phyloP scores from a whole-genome alignment of 2,329 filamentous ascomycete species.

The Venturia effusa region DNA sequence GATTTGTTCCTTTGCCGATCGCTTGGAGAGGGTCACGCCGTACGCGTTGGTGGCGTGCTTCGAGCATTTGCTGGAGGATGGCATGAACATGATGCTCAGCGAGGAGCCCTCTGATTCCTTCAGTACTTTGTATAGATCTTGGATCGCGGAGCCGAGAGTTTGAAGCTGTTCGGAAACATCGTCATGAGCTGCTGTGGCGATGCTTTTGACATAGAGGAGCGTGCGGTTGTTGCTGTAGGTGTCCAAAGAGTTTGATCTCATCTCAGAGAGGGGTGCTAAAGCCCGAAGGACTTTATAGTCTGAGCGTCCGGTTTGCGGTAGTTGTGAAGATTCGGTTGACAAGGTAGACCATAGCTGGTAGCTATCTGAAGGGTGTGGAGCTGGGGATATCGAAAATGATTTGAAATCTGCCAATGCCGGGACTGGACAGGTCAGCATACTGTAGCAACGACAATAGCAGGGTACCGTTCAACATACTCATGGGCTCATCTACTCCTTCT shows the following conservation, averaged over 20 bases:
- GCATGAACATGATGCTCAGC: slow-evolving; percentile 16
- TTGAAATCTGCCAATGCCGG: slow-evolving; percentile 4
- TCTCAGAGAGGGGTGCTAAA: background rate
- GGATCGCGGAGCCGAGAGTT: background rate
- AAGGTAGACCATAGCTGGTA: slow-evolving; percentile 9
- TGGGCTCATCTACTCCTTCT: slow-evolving; percentile 27
- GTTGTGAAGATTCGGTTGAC: background rate
- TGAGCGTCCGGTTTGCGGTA: background rate
- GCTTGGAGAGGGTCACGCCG: slow-evolving; percentile 21
- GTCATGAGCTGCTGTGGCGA: background rate
- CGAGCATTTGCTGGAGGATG: slow-evolving; percentile 17
- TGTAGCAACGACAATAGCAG: background rate
- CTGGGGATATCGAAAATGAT: slow-evolving; percentile 8
- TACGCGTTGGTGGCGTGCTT: slow-evolving; percentile 26
- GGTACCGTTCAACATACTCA: slow-evolving; percentile 19
- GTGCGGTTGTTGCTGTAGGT: background rate
- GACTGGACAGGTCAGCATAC: background rate
- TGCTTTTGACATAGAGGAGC: slow-evolving; percentile 7
- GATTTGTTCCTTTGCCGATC: background rate
- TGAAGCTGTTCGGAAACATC: slow-evolving; percentile 2
- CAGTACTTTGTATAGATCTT: background rate
- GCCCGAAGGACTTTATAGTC: background rate
- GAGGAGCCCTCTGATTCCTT: background rate
- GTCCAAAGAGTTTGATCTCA: background rate
- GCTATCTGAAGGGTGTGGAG: slow-evolving; percentile 10